phyloP scores from a whole-genome alignment of 2,329 filamentous ascomycete genomes.

The Scedosporium aurantiacum region DNA sequence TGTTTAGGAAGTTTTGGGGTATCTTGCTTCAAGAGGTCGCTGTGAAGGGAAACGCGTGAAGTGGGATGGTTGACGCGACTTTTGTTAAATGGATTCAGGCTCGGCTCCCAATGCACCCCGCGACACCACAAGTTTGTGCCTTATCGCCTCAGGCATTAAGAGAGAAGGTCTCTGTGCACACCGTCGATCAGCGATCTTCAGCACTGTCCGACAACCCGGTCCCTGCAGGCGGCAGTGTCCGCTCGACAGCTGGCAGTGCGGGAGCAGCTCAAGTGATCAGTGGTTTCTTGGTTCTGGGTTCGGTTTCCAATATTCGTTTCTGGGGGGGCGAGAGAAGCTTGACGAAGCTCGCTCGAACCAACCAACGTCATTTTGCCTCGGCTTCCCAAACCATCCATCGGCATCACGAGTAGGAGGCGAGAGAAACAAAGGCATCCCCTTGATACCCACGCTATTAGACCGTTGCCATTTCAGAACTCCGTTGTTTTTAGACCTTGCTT shows the following conservation, averaged over 20 bases:
- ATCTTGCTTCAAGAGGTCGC: not conserved
- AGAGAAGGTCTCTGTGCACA: not conserved
- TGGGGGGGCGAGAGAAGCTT: not conserved
- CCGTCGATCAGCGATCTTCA: not conserved
- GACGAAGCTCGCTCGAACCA: not conserved
- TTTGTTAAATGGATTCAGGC: not conserved
- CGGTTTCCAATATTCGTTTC: no score
- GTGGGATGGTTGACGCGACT: not conserved
- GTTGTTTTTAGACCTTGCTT: not conserved
- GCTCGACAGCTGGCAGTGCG: constrained; percentile 4
- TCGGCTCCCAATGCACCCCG: not conserved
- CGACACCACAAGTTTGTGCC: not conserved
- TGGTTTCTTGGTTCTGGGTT: not conserved
- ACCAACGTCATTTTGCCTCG: constrained; percentile 6
- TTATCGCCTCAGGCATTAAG: not conserved
- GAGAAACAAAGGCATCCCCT: not conserved
- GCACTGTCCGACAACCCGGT: not conserved
- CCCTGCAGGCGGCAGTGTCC: constrained; percentile 1
- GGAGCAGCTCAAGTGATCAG: not conserved
- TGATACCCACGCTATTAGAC: not conserved
- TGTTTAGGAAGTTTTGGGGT: not conserved
- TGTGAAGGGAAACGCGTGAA: not conserved
- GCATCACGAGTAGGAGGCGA: not conserved
- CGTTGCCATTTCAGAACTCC: not conserved
- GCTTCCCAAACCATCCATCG: constrained; percentile 1